Percentiles rank a stretch among this genome's conserved stretches.
Evolutionary conservation across 768 basidiomycete genomes (phyloP).

Genomic region (Suillus occidentalis): DNA sequence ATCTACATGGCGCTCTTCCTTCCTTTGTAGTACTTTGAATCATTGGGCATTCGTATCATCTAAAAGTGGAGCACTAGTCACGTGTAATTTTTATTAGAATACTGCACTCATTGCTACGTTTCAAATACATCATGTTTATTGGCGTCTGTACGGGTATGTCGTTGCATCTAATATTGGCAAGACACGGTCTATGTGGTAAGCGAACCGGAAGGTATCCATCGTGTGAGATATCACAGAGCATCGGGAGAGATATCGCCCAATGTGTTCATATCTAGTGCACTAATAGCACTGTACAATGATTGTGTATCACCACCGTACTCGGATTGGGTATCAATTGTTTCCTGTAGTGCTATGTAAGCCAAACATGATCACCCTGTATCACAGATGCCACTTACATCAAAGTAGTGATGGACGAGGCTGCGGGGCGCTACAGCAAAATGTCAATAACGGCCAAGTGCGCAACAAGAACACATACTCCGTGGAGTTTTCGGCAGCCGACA

Average conservation of each 20-base stretch:
- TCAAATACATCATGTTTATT: slow-evolving; percentile 29
- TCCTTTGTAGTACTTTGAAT: slow-evolving; percentile 10
- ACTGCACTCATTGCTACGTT: slow-evolving; percentile 37
- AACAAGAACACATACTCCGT: slow-evolving; percentile 59
- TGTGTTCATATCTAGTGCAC: slow-evolving; percentile 52
- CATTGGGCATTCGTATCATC: slow-evolving; percentile 23
- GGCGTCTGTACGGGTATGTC: slow-evolving; percentile 2
- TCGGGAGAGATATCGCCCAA: slow-evolving; percentile 73
- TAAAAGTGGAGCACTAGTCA: slow-evolving; percentile 36
- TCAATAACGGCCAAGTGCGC: slow-evolving; percentile 1
- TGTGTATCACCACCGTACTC: slow-evolving; percentile 73
- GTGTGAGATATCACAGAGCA: slow-evolving; percentile 45
- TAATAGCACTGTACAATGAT: slow-evolving; percentile 62
- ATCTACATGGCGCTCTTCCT: slow-evolving; percentile 13
- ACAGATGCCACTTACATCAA: slow-evolving; percentile 64
- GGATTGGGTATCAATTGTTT: slow-evolving; percentile 70
- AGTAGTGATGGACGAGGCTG: slow-evolving; percentile 87
- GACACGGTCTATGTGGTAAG: not conserved
- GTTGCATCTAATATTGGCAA: not conserved
- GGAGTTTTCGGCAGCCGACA: slow-evolving; percentile 95
- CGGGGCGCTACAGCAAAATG: slow-evolving; percentile 63
- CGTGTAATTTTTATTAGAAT: slow-evolving; percentile 36
- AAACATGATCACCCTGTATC: not conserved
- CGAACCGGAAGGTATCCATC: no score
- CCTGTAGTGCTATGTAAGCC: slow-evolving; percentile 39